phyloP scores from a whole-genome alignment of 495 filamentous ascomycete species.

The Xeromyces bisporus region DNA sequence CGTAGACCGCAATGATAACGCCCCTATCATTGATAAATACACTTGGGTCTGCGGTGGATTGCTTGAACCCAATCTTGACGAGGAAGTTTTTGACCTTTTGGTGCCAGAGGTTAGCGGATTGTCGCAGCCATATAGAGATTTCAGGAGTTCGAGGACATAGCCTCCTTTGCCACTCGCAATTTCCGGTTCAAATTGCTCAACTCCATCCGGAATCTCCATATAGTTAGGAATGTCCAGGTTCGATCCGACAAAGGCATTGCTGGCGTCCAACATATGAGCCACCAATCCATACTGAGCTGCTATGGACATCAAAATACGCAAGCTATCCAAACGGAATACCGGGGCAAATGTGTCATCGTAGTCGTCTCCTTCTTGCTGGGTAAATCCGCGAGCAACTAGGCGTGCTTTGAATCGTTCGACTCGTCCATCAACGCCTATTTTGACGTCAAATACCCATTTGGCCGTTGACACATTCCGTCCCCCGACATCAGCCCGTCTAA shows the following conservation, averaged over 20 bases:
- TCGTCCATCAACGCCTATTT: too few species aligned
- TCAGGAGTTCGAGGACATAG: background rate
- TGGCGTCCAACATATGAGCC: background rate
- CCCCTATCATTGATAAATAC: background rate
- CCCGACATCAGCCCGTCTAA: too few species aligned
- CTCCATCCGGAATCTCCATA: background rate
- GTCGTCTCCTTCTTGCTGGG: background rate
- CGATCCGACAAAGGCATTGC: background rate
- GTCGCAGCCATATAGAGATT: background rate
- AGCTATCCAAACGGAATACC: background rate
- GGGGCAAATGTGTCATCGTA: background rate
- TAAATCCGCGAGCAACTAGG: background rate
- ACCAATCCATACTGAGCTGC: background rate
- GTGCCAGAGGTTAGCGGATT: background rate
- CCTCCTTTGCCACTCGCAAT: background rate
- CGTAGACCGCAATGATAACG: background rate
- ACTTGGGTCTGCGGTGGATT: background rate
- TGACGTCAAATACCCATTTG: too few species aligned
- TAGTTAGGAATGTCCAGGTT: background rate
- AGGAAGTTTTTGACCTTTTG: background rate
- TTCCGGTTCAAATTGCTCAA: background rate
- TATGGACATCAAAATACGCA: background rate
- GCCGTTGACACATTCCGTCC: too few species aligned
- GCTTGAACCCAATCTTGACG: background rate
- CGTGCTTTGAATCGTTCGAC: too few species aligned